Conservation (phyloP, 73 alveolate genomes). For the Paramecium bursaria region DNA sequence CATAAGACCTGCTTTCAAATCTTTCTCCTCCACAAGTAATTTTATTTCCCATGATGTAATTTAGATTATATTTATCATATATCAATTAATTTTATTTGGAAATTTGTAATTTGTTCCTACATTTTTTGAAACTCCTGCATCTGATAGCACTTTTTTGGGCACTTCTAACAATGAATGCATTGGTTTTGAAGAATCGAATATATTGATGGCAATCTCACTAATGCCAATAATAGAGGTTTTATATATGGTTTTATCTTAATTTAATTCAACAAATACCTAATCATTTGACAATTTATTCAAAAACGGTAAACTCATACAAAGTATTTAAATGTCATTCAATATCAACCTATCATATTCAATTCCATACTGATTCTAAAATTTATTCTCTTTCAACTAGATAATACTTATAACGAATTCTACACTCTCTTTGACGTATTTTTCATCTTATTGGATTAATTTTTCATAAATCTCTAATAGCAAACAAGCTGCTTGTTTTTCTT, state of each 20-base stretch:
- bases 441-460: background rate
- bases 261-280: background rate
- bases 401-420: background rate
- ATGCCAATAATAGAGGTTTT: background rate
- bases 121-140: constrained; percentile 25
- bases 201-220: constrained; percentile 24
- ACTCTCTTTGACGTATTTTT: background rate
- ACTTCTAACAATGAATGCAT: constrained; percentile 17
- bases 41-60: too few relatives aligned
- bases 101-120: background rate
- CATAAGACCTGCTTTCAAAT: too few relatives aligned
- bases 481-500: constrained; percentile 43
- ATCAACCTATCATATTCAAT: constrained; percentile 4
- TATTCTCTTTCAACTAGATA: background rate
- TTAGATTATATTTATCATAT: too few relatives aligned
- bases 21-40: too few relatives aligned
- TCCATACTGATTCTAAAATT: background rate
- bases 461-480: background rate
- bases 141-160: constrained; percentile 23
- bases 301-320: constrained; percentile 26
- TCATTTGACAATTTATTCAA: background rate
- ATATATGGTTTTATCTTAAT: background rate
- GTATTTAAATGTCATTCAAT: constrained; percentile 1
- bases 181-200: constrained; percentile 14
- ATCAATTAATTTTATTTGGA: constrained; percentile 26